phyloP scores from a whole-genome alignment of 768 basidiomycete species.

The Crepidotus variabilis region DNA sequence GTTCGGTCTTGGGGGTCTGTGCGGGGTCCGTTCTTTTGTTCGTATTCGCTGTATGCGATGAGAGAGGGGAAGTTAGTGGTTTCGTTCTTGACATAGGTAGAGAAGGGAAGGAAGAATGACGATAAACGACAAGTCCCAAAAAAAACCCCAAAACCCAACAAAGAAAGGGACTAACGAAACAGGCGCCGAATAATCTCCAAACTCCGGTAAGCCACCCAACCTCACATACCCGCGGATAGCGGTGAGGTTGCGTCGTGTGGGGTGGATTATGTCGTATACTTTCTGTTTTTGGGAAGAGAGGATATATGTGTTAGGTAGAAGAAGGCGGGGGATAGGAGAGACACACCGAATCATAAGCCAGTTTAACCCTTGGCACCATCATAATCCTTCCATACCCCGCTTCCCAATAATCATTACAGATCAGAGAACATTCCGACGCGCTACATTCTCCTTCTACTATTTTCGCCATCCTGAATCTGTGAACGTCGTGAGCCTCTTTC shows the following conservation, averaged over 20 bases:
- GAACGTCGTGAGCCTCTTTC: no score
- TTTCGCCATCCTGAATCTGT: conserved; percentile 85
- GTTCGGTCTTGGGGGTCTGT: conserved; percentile 97
- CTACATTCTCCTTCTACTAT: conserved; percentile 89
- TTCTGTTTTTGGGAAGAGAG: conserved; percentile 45
- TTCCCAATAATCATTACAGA: conserved; percentile 98
- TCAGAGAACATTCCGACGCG: conserved; percentile 92
- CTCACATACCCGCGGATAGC: conserved; percentile 92
- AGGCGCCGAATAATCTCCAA: neutral
- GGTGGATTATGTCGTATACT: conserved; percentile 95
- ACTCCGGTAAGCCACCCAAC: conserved; percentile 58
- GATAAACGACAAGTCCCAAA: no score
- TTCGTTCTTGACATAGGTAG: neutral
- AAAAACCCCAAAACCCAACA: no score
- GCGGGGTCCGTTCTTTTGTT: conserved; percentile 75
- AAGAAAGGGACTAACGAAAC: no score
- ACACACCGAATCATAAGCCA: conserved; percentile 88
- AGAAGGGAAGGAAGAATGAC: neutral
- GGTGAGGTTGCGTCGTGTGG: conserved; percentile 84
- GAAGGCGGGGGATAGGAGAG: neutral
- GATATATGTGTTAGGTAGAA: neutral
- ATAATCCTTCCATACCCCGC: conserved; percentile 94
- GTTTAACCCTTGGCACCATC: conserved; percentile 96
- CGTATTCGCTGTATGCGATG: no score
- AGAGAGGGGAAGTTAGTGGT: neutral